Conservation (phyloP, 371 early-diverging fungal species). For the Mortierella sp. region DNA sequence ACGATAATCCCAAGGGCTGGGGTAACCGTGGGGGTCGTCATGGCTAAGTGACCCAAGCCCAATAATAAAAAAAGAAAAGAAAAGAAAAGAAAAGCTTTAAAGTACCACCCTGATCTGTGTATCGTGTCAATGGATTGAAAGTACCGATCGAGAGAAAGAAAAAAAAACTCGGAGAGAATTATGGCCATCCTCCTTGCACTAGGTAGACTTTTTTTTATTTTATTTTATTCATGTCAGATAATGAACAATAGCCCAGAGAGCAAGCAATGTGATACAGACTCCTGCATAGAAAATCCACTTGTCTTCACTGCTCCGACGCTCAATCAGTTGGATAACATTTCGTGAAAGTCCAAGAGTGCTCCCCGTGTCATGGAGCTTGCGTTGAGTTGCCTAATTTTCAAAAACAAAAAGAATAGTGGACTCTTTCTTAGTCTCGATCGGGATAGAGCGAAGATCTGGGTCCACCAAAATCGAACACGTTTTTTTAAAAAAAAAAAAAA, state of each 20-base stretch:
- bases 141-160: no score
- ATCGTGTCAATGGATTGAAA: no score
- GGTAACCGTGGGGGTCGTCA: conserved; percentile 70
- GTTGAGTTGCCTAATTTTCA: conserved; percentile 72
- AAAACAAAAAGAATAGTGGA: background rate
- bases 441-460: background rate
- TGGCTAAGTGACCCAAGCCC: conserved; percentile 20
- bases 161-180: no score
- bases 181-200: no score
- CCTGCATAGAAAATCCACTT: conserved; percentile 85
- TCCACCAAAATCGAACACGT: background rate
- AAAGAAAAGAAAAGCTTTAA: no score
- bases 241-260: conserved; percentile 71
- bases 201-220: background rate
- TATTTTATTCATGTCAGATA: conserved; percentile 59
- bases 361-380: conserved; percentile 80
- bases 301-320: conserved; percentile 82
- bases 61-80: background rate
- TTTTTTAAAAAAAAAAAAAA: background rate
- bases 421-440: background rate
- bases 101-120: no score
- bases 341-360: conserved; percentile 86
- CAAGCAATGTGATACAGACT: conserved; percentile 66
- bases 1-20: conserved; percentile 91
- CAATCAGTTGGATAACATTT: conserved; percentile 84